Evolutionary conservation across 768 basidiomycete genomes (phyloP), one percentile per base, ranked within the genome.

Genomic region (Phanerochaete sordida): DNA sequence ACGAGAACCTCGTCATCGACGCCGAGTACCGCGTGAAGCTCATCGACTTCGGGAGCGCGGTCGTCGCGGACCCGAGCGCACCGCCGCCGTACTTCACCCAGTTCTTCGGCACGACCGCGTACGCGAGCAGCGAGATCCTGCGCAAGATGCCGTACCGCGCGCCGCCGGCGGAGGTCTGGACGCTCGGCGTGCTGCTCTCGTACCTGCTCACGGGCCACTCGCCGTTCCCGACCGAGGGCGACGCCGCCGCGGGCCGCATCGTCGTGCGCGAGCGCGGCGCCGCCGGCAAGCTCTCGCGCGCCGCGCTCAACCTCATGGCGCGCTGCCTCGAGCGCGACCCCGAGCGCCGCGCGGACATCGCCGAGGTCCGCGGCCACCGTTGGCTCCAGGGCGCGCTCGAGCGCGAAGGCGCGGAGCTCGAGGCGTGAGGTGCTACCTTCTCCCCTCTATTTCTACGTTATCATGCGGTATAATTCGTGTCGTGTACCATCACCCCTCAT

Each of bases 91-190:
- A 79, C 57, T 88, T 93, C 74, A 81, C 79, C 31, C 80, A 86
- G 43, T 97, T 96, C 74, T 97, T 90, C 70, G 96, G 96, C 26
- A 95, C 93, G 57, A 91, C 94, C 7, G 95, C 95, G 46, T 99
- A 98, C 69, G 96, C 96, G 3, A 89, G 96, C 19, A 90, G 96
- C 3, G 96, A 99, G 72, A 91, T 98, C 63, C 85, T 98, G 47
- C 84, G 83, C 30, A 93, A 94, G 72, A 85, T 86, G 69, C 82
- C 85, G 12, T 98, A 99, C 70, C 91, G 91, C 61, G 95, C 96
- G 0, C 86, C 94, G 0, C 95, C 95, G 39, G 94, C 93, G 26
- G 96, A 99, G 72, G 85, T 98, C 45, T 99, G 96, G 96, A 93
- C 91, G 8, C 84, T 97, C 24, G 96, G 96, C 19, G 91, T 98